phyloP scores from a whole-genome alignment of 2,329 filamentous ascomycete species.

The Cladosporium sp. region DNA sequence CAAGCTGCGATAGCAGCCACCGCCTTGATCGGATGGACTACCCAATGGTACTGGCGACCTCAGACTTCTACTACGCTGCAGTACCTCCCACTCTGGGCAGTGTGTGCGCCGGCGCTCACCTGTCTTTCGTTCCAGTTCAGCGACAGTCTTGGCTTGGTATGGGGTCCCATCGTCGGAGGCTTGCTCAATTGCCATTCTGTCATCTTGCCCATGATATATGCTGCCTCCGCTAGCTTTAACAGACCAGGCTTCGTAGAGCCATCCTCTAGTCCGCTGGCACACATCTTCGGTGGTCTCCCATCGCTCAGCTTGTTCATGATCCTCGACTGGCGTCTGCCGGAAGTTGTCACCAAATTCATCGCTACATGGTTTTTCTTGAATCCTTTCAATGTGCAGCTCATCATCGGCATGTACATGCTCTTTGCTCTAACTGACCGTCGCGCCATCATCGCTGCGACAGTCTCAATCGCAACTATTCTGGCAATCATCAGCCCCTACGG shows the following conservation, averaged over 20 bases:
- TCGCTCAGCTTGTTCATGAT: conserved; percentile 13
- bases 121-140: conserved; percentile 67
- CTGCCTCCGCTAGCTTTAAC: conserved; percentile 29
- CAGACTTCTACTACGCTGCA: conserved; percentile 34
- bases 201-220: conserved; percentile 37
- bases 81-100: conserved; percentile 69
- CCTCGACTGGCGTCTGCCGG: conserved; percentile 14
- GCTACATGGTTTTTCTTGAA: conserved; percentile 45
- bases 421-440: conserved; percentile 70
- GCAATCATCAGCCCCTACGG: conserved; percentile 64
- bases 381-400: conserved; percentile 66
- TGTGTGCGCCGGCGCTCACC: conserved; percentile 71
- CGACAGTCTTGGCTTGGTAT: conserved; percentile 59
- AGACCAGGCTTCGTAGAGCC: conserved; percentile 6
- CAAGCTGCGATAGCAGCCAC: conserved; percentile 58
- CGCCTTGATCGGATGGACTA: conserved; percentile 68
- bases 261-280: conserved; percentile 48
- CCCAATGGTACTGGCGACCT: conserved; percentile 46
- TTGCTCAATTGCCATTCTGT: conserved; percentile 61
- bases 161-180: conserved; percentile 75
- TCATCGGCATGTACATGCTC: conserved; percentile 63
- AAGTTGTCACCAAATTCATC: background rate
- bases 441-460: conserved; percentile 48
- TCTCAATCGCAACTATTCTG: background rate
- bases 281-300: conserved; percentile 6